A percentile compares a stretch with the other conserved stretches of the same genome.
Evolutionary conservation across 2,329 filamentous ascomycete genomes (phyloP).

Genomic region (Cladophialophora immunda): DNA sequence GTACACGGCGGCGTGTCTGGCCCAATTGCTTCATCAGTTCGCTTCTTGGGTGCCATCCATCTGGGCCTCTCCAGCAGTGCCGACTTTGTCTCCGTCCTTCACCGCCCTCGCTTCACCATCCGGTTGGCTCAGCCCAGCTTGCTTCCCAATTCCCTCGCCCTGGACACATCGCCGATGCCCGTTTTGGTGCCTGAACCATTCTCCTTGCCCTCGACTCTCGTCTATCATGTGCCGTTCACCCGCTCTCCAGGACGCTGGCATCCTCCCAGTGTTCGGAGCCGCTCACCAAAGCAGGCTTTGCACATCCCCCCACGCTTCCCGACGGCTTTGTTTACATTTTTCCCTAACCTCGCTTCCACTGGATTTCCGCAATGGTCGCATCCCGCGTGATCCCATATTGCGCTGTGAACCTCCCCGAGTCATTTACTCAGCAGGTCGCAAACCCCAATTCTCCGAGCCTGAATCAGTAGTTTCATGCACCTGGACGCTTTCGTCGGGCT

Average conservation of each 20-base stretch:
- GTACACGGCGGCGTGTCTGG: neutral
- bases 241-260: neutral
- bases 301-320: conserved; percentile 7
- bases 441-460: neutral
- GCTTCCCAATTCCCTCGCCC: neutral
- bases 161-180: neutral
- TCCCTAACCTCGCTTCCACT: conserved; percentile 4
- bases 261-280: neutral
- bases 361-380: conserved; percentile 10
- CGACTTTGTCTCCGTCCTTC: neutral
- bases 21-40: neutral
- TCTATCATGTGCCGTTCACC: conserved; percentile 7
- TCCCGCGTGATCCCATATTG: conserved; percentile 11
- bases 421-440: neutral
- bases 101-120: conserved; percentile 5
- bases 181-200: conserved; percentile 3
- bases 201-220: neutral
- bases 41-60: neutral
- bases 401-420: neutral
- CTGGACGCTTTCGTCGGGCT: neutral
- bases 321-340: neutral
- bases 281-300: neutral
- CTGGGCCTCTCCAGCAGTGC: neutral
- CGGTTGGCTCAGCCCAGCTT: neutral
- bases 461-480: conserved; percentile 19